phyloP scores from a whole-genome alignment of 1,284 basidiomycete genomes.

The Fomitopsis pinicola region DNA sequence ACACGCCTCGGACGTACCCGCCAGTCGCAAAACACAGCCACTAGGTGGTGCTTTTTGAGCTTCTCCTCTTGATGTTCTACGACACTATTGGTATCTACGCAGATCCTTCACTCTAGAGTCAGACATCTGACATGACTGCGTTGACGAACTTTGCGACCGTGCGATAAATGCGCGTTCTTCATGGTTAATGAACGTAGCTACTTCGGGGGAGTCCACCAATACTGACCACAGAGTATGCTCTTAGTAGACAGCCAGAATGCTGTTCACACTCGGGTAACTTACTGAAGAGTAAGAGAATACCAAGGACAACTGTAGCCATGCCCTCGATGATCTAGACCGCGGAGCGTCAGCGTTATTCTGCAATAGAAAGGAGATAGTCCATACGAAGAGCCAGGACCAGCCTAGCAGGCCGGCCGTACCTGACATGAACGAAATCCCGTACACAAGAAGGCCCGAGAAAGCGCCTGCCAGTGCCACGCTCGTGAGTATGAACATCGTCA shows the following conservation, averaged over 20 bases:
- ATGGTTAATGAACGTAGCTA: conserved; percentile 52
- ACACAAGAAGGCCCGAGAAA: conserved; percentile 36
- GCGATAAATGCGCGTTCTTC: conserved; percentile 59
- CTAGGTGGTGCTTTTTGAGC: conserved; percentile 49
- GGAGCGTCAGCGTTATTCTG: not conserved
- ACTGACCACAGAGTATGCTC: conserved; percentile 23
- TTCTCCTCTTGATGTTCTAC: conserved; percentile 59
- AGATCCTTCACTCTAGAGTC: not conserved
- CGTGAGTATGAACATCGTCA: not conserved
- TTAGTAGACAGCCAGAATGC: not conserved
- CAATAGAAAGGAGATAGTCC: conserved; percentile 6
- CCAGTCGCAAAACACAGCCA: conserved; percentile 58
- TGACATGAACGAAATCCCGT: conserved; percentile 39
- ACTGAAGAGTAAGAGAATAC: conserved; percentile 41
- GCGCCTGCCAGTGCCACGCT: conserved; percentile 19
- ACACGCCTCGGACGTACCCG: conserved; percentile 34
- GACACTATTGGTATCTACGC: conserved; percentile 52
- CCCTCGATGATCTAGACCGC: conserved; percentile 48
- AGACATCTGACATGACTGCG: too few relatives aligned
- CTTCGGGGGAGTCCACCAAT: conserved; percentile 55
- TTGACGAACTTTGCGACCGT: conserved; percentile 52
- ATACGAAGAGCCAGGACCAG: conserved; percentile 46
- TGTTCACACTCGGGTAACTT: conserved; percentile 3
- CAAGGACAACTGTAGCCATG: conserved; percentile 43
- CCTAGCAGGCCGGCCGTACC: conserved; percentile 34